Evolutionary conservation across 2,329 filamentous ascomycete species (phyloP).

Genomic region (Venturiaceae sp.): DNA sequence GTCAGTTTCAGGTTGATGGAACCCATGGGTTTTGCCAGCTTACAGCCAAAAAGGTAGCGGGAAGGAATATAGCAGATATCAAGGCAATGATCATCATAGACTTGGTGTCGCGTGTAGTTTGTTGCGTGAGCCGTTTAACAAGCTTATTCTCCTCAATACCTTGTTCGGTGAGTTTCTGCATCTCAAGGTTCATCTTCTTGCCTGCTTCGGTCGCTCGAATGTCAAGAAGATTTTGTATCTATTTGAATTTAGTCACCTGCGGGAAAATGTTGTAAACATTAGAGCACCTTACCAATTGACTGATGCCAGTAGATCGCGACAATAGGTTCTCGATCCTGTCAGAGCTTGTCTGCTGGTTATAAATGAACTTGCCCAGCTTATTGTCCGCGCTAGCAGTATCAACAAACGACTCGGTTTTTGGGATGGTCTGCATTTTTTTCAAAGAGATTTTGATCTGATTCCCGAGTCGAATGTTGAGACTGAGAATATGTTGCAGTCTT

Average conservation of each 20-base stretch:
- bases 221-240: neutral
- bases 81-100: conserved; percentile 12
- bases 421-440: too few relatives aligned
- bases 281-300: conserved; percentile 8
- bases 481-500: neutral
- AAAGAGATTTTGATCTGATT: too few relatives aligned
- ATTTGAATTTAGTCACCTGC: neutral
- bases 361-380: neutral
- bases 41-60: conserved; percentile 12
- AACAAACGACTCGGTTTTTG: too few relatives aligned
- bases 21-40: neutral
- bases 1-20: neutral
- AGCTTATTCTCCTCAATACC: conserved; percentile 11
- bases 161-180: conserved; percentile 11
- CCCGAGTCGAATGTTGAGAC: neutral
- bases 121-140: conserved; percentile 9
- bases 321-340: conserved; percentile 10
- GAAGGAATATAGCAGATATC: conserved; percentile 11
- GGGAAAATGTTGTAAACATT: neutral
- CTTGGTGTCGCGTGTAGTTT: conserved; percentile 10
- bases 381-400: neutral
- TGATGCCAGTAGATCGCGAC: conserved; percentile 8
- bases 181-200: conserved; percentile 10
- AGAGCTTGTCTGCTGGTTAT: conserved; percentile 6
- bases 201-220: conserved; percentile 9